Evolutionary conservation across 768 basidiomycete genomes (phyloP).

Genomic region (Leccinum boreale): DNA sequence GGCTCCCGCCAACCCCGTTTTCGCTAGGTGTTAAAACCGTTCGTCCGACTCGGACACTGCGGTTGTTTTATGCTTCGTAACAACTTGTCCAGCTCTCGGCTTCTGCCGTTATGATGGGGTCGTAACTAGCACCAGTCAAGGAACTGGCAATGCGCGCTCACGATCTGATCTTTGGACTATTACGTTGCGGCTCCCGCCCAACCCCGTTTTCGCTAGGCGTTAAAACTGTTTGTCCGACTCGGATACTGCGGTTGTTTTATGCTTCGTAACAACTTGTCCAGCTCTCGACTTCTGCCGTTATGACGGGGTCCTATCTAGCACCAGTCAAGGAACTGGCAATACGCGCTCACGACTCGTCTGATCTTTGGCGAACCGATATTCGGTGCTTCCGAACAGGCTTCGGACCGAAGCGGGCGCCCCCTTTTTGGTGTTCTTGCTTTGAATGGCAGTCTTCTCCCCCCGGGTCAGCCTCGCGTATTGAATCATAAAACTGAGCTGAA

Average conservation of each 20-base stretch:
- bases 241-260: not conserved
- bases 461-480: not conserved
- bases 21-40: too few species aligned
- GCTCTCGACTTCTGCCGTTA: not conserved
- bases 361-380: not conserved
- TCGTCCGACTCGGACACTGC: too few species aligned
- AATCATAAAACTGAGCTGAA: not conserved
- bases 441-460: not conserved
- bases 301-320: not conserved
- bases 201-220: not conserved
- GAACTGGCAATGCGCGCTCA: too few species aligned
- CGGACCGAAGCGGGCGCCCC: not conserved
- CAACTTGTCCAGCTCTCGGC: too few species aligned
- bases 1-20: too few species aligned
- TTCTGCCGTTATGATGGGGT: too few species aligned
- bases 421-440: not conserved
- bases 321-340: not conserved
- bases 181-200: not conserved
- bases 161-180: too few species aligned
- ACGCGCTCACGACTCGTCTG: too few species aligned
- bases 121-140: too few species aligned
- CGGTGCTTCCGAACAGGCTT: not conserved
- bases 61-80: too few species aligned
- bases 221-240: not conserved
- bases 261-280: not conserved